Evolutionary conservation across 805 yeast genomes (phyloP).

Genomic region (Hagleromyces aurorensis): DNA sequence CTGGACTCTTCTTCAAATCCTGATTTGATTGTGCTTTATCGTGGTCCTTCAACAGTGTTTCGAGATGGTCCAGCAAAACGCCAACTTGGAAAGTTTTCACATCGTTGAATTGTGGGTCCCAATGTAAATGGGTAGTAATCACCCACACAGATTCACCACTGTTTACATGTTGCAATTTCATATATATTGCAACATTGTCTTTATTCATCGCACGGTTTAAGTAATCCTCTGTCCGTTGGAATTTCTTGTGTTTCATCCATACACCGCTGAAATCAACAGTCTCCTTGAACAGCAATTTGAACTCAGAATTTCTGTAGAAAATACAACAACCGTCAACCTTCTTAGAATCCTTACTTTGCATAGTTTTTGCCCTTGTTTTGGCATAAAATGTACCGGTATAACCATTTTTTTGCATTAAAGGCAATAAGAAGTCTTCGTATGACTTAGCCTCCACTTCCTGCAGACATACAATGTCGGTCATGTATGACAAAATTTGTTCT

Average conservation of each 20-base stretch:
- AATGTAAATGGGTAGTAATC: conserved; percentile 91
- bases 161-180: conserved; percentile 62
- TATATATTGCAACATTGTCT: conserved; percentile 81
- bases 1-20: conserved; percentile 56
- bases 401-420: conserved; percentile 61
- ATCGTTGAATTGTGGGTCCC: conserved; percentile 96
- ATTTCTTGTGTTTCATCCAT: conserved; percentile 74
- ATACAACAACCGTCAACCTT: conserved; percentile 99
- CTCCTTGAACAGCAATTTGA: conserved; percentile 62
- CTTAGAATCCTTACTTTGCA: conserved; percentile 70
- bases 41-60: conserved; percentile 46
- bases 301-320: conserved; percentile 64
- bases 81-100: conserved; percentile 96
- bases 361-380: conserved; percentile 88
- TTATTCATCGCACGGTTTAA: conserved; percentile 94
- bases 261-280: conserved; percentile 76
- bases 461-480: conserved; percentile 77
- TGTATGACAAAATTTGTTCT: conserved; percentile 57
- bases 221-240: conserved; percentile 88
- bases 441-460: conserved; percentile 93
- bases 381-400: conserved; percentile 77
- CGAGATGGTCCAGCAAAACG: conserved; percentile 80
- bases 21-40: conserved; percentile 39
- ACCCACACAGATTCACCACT: conserved; percentile 67
- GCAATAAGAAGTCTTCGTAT: conserved; percentile 80